Conservation (phyloP, 1,284 basidiomycete genomes). For the Baeospora myosura region DNA sequence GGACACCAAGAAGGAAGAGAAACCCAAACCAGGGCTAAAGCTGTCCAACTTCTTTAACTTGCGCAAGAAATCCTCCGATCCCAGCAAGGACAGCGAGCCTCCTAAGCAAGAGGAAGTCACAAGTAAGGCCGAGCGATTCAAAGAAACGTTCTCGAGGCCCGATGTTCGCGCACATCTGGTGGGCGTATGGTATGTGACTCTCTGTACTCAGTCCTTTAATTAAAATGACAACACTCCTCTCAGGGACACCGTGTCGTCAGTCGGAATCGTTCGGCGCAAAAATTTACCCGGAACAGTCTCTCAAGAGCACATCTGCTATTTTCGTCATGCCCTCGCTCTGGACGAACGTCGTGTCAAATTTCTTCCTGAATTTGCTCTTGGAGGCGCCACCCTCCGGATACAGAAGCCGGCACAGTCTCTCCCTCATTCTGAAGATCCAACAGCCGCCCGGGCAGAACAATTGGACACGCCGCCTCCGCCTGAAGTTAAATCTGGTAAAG, state of each 20-base stretch:
- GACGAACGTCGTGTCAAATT: conserved; percentile 16
- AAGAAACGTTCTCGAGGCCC: conserved; percentile 27
- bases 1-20: background rate
- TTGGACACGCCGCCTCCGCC: too few relatives aligned
- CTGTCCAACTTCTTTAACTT: background rate
- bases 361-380: conserved; percentile 10
- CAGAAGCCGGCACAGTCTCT: too few relatives aligned
- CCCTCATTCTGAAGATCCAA: too few relatives aligned
- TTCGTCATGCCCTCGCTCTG: conserved; percentile 19
- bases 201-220: background rate
- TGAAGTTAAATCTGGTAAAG: too few relatives aligned
- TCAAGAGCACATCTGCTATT: conserved; percentile 13
- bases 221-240: background rate
- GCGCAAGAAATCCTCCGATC: background rate
- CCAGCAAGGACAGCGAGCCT: background rate
- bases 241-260: conserved; percentile 35
- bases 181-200: conserved; percentile 28
- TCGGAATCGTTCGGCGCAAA: conserved; percentile 13
- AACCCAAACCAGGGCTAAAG: background rate
- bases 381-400: background rate
- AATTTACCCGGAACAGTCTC: conserved; percentile 7
- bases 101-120: conserved; percentile 6
- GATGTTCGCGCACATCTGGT: conserved; percentile 30
- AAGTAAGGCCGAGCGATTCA: conserved; percentile 23
- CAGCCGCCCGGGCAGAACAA: too few relatives aligned